Percentiles rank a stretch among this genome's conserved stretches.
Conservation (phyloP, 176 grass and related monocot species). For the Themeda triandra region DNA sequence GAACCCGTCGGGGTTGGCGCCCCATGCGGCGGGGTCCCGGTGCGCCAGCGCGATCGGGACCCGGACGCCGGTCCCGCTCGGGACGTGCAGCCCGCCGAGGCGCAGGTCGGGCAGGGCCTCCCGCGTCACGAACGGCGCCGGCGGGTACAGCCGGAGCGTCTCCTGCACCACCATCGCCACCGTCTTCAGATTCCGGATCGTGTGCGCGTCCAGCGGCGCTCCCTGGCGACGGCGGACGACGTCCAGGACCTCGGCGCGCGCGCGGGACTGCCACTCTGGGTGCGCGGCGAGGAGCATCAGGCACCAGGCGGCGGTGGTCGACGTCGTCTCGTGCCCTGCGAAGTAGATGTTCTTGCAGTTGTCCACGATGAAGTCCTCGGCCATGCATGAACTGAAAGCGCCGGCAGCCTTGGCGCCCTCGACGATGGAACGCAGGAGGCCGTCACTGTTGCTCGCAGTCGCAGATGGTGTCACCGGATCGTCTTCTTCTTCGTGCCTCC, state of each 20-base stretch:
- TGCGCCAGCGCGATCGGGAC: constrained; percentile 40
- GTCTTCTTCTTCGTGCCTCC: constrained; percentile 24
- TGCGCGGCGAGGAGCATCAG: constrained; percentile 73
- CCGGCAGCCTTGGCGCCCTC: constrained; percentile 38
- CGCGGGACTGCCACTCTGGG: constrained; percentile 58
- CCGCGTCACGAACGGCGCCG: constrained; percentile 32
- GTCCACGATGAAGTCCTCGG: constrained; percentile 63
- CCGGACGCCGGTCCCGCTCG: constrained; percentile 50
- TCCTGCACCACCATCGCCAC: constrained; percentile 92
- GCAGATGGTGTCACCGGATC: not conserved
- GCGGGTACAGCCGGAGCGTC: constrained; percentile 57
- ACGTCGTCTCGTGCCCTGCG: constrained; percentile 61
- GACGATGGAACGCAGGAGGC: constrained; percentile 65
- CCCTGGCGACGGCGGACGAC: constrained; percentile 35
- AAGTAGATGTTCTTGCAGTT: constrained; percentile 96
- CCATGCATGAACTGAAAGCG: not conserved
- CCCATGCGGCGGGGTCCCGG: constrained; percentile 47
- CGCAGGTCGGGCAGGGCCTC: constrained; percentile 50
- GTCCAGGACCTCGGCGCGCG: constrained; percentile 43
- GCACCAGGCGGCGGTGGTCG: constrained; percentile 63
- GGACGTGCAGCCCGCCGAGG: constrained; percentile 40
- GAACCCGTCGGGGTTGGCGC: constrained; percentile 38
- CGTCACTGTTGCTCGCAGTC: not conserved
- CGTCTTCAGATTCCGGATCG: constrained; percentile 63
- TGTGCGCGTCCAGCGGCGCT: constrained; percentile 11